These are phyloP conservation scores for Immersiella caudata DNA, from an alignment of 495 filamentous ascomycete genomes.

Conservation along the genomic window DNA sequence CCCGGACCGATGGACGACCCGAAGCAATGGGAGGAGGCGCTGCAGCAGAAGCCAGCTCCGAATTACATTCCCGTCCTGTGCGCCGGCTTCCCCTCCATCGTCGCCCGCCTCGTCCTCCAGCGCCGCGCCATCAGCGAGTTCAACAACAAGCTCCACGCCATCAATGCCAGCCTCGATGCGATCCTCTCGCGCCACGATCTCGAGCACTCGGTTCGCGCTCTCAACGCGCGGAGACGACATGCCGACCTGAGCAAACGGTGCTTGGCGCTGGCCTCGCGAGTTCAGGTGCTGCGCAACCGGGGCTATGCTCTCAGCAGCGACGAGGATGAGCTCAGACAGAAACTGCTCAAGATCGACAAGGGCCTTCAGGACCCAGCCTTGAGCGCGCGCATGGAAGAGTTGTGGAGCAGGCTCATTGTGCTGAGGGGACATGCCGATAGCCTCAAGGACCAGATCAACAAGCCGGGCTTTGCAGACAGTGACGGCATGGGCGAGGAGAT, in stretches of 20 bases:
- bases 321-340: slow-evolving; percentile 88
- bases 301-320: slow-evolving; percentile 90
- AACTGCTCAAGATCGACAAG: slow-evolving; percentile 74
- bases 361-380: slow-evolving; percentile 80
- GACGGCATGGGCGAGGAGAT: slow-evolving; percentile 74
- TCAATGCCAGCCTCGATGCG: slow-evolving; percentile 79
- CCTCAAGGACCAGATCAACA: slow-evolving; percentile 78
- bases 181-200: slow-evolving; percentile 83
- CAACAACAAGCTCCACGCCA: slow-evolving; percentile 82
- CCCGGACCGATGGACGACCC: slow-evolving; percentile 77
- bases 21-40: slow-evolving; percentile 89
- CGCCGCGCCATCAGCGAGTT: slow-evolving; percentile 70
- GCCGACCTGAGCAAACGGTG: slow-evolving; percentile 77
- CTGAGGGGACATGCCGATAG: slow-evolving; percentile 78
- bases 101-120: slow-evolving; percentile 77
- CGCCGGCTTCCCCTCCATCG: slow-evolving; percentile 60
- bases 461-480: slow-evolving; percentile 52
- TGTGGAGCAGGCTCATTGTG: slow-evolving; percentile 92
- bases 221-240: slow-evolving; percentile 80
- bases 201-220: slow-evolving; percentile 73
- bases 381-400: slow-evolving; percentile 83
- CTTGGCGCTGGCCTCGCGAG: slow-evolving; percentile 82
- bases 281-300: slow-evolving; percentile 86
- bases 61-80: slow-evolving; percentile 74
- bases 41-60: slow-evolving; percentile 76